Evolutionary conservation across 2,329 filamentous ascomycete genomes (phyloP).

Genomic region (Metarhizium album): DNA sequence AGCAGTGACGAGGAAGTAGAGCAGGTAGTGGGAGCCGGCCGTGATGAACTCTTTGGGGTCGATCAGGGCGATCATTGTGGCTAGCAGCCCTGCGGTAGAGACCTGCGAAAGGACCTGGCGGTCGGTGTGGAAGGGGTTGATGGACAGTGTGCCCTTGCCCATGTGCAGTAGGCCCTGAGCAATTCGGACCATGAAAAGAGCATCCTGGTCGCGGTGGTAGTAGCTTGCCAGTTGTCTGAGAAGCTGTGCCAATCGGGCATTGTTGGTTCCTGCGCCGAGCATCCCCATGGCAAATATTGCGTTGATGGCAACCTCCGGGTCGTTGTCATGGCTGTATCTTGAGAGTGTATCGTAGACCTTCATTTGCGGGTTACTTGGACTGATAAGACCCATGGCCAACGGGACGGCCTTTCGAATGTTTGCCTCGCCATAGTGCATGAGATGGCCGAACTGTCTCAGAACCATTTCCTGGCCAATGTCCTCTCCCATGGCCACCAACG

Average conservation of each 20-base stretch:
- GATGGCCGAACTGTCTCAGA: slow-evolving; percentile 87
- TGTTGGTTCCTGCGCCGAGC: slow-evolving; percentile 93
- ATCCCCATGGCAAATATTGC: slow-evolving; percentile 99
- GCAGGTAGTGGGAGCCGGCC: slow-evolving; percentile 68
- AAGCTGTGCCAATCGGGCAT: slow-evolving; percentile 88
- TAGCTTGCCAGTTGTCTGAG: slow-evolving; percentile 92
- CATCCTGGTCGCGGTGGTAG: slow-evolving; percentile 93
- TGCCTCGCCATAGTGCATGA: slow-evolving; percentile 98
- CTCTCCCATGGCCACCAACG: slow-evolving; percentile 93
- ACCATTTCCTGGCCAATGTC: slow-evolving; percentile 99
- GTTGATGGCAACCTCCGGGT: slow-evolving; percentile 96
- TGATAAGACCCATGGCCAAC: slow-evolving; percentile 91
- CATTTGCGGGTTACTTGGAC: slow-evolving; percentile 98
- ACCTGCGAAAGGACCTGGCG: slow-evolving; percentile 91
- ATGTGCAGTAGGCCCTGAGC: slow-evolving; percentile 96
- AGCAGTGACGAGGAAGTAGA: slow-evolving; percentile 93
- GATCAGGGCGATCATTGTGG: slow-evolving; percentile 86
- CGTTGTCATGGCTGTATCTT: slow-evolving; percentile 95
- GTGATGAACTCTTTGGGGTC: slow-evolving; percentile 81
- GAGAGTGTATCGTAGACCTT: slow-evolving; percentile 98
- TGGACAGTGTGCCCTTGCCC: slow-evolving; percentile 93
- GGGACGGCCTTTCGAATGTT: slow-evolving; percentile 96
- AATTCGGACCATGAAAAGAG: slow-evolving; percentile 97
- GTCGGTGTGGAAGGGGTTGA: slow-evolving; percentile 99
- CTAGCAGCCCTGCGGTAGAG: slow-evolving; percentile 76